These are phyloP conservation scores for Pseudopediastrum boryanum DNA, from an alignment of 139 green algal species.

Conservation along the genomic window DNA sequence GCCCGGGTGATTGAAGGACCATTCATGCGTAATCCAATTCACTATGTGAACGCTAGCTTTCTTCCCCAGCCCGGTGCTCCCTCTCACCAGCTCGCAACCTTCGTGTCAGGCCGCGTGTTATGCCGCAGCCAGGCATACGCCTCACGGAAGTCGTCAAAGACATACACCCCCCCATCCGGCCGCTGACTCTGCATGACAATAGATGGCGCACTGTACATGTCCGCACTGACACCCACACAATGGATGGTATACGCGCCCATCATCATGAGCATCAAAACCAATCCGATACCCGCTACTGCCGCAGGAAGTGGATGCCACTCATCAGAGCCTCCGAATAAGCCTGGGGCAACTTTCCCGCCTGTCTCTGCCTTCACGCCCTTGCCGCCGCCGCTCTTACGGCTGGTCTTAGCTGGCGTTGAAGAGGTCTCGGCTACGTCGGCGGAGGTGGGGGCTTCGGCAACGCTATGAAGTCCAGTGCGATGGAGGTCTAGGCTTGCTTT, in stretches of 20 bases:
- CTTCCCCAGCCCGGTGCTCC: too few species aligned
- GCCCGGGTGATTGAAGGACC: too few species aligned
- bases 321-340: neutral
- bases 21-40: too few species aligned
- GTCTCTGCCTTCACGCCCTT: neutral
- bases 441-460: neutral
- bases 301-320: slow-evolving; percentile 20
- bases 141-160: slow-evolving; percentile 92
- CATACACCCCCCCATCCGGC: slow-evolving; percentile 54
- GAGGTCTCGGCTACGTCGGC: neutral
- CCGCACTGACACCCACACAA: slow-evolving; percentile 79
- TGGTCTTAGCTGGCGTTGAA: neutral
- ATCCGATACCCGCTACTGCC: slow-evolving; percentile 33
- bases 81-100: slow-evolving; percentile 81
- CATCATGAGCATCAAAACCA: slow-evolving; percentile 50
- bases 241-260: slow-evolving; percentile 79
- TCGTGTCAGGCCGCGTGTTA: slow-evolving; percentile 85
- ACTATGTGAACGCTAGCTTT: too few species aligned
- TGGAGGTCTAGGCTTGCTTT: neutral
- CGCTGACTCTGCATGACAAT: slow-evolving; percentile 79
- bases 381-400: neutral
- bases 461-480: neutral
- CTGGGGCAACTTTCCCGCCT: neutral
- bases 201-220: slow-evolving; percentile 94
- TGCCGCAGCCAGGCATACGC: slow-evolving; percentile 81